Evolutionary conservation across 2,329 filamentous ascomycete species (phyloP).

Genomic region (Monilinia vaccinii-corymbosi): DNA sequence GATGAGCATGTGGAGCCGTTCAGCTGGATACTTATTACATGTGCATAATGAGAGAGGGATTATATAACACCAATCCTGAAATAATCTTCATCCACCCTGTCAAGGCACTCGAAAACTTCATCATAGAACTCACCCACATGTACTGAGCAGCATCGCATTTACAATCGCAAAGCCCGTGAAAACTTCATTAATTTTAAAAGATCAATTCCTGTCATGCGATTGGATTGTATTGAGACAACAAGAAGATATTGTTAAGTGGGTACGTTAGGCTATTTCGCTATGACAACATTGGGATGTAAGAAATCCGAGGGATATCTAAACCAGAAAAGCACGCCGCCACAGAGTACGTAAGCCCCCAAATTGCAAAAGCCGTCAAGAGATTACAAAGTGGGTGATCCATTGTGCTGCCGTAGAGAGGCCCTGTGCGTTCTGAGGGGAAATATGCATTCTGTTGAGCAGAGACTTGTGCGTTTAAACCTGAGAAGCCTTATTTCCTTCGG

Average conservation of each 20-base stretch:
- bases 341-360: constrained; percentile 17
- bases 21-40: too few species aligned
- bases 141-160: neutral
- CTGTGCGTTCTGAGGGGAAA: constrained; percentile 20
- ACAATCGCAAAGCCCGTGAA: neutral
- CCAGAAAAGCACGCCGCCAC: constrained; percentile 22
- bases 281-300: constrained; percentile 6
- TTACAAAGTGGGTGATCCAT: constrained; percentile 20
- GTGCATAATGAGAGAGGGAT: too few species aligned
- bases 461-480: constrained; percentile 25
- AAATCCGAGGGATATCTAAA: constrained; percentile 25
- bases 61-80: too few species aligned
- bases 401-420: constrained; percentile 26
- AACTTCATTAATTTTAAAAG: neutral
- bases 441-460: constrained; percentile 26
- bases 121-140: neutral
- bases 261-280: constrained; percentile 7
- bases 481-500: constrained; percentile 20
- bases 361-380: constrained; percentile 20
- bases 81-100: neutral
- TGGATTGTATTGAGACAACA: constrained; percentile 1
- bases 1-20: too few species aligned
- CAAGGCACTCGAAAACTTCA: too few species aligned
- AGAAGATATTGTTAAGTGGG: constrained; percentile 3
- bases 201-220: neutral